Base-by-base conservation (phyloP, 2,329 filamentous ascomycete genomes). In the Aspergillus caelatus region DNA sequence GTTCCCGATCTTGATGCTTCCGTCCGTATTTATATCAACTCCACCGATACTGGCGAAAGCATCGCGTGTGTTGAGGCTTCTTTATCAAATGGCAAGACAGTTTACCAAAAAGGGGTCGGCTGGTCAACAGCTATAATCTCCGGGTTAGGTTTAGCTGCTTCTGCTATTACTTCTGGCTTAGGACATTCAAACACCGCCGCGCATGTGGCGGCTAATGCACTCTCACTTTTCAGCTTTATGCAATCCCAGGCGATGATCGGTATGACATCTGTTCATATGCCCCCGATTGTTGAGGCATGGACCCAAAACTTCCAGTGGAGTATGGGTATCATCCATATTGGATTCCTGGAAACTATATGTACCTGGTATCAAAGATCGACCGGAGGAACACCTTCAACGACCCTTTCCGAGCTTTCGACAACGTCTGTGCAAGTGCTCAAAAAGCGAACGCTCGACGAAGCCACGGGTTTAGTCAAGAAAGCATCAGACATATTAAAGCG, bases 231-330 rank as follows among this genome's bases (percentile, higher is more conserved):
- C 75, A 88, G 91, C 65, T 97, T 95, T 80, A 97, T 97, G 85
- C 94, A 98, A 80, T 89, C 92, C 5, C 94, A 97, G 79, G 94
- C 94, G 30, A 93, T 97, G 78, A 84, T 97, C 72, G 94, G 94
- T 67, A 89, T 97, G 79, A 92, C 90, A 60, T 87, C 90, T 23
- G 90, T 97, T 16, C 84, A 85, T 53, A 86, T 97, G 60, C 94
- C 94, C 11, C 94, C 94, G 0, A 91, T 97, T 65, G 94, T 96
- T 60, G 86, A 91, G 72, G 86, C 94, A 0, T 98, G 94, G 94
- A 97, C 94, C 1, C 94, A 97, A 80, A 94, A 97, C 80, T 97
- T 98, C 81, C 91, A 96, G 76, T 98, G 94, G 94, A 96, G 91
- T 74, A 95, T 98, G 92, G 94, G 94, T 71, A 93, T 98, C 72